Evolutionary conservation across 78 protist genomes (phyloP).

Genomic region (Chrysochromulina parva): DNA sequence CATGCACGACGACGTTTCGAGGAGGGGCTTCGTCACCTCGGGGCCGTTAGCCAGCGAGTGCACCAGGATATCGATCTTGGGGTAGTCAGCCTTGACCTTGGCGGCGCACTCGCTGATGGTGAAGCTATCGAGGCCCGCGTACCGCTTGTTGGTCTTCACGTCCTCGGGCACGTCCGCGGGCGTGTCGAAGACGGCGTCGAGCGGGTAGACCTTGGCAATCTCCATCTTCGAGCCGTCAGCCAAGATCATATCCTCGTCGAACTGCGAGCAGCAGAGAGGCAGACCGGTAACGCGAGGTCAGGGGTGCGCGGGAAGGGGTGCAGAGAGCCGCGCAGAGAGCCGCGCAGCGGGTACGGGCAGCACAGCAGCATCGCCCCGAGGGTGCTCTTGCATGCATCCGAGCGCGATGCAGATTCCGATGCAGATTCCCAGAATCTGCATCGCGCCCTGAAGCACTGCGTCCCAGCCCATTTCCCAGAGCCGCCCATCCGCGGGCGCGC

Average conservation of each 20-base stretch:
- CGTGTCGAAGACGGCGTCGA: constrained; percentile 43
- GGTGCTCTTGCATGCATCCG: no score
- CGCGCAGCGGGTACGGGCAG: no score
- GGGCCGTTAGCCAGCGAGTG: constrained; percentile 66
- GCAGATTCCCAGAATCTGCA: no score
- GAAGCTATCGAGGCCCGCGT: constrained; percentile 32
- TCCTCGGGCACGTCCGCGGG: constrained; percentile 47
- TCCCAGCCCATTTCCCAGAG: no score
- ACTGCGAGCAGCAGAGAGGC: neutral
- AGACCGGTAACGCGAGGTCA: no score
- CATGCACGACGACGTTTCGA: constrained; percentile 23
- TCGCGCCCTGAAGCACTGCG: no score
- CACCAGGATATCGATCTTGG: constrained; percentile 53
- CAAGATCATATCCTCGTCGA: constrained; percentile 33
- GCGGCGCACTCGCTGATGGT: neutral
- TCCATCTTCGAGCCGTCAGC: constrained; percentile 25
- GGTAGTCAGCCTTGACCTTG: constrained; percentile 25
- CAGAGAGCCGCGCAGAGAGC: no score
- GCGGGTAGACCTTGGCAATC: constrained; percentile 40
- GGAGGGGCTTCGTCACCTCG: constrained; percentile 49
- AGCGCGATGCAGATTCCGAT: no score
- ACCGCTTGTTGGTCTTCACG: constrained; percentile 50
- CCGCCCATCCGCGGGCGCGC: no score
- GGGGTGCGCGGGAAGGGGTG: no score
- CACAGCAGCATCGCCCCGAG: no score